Evolutionary conservation across 225 moss, liverwort and hornwort genomes (phyloP).

Genomic region (Rhytidiadelphus loreus): DNA sequence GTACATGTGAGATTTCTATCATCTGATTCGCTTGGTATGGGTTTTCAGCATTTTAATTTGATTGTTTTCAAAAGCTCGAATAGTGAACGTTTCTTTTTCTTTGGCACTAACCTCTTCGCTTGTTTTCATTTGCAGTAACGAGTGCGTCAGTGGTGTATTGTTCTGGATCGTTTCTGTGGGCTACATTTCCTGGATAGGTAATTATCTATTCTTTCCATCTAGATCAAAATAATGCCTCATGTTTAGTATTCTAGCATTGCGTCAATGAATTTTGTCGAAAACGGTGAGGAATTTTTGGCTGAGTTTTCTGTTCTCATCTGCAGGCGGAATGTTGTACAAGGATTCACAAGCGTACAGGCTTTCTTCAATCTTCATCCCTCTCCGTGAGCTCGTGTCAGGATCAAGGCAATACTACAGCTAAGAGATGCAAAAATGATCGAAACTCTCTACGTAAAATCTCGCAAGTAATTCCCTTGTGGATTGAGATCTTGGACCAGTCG

Average conservation of each 20-base stretch:
- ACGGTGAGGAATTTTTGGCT: not conserved
- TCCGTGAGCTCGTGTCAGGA: constrained; percentile 56
- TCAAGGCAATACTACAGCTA: constrained; percentile 25
- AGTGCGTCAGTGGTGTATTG: constrained; percentile 15
- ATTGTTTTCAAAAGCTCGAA: not conserved
- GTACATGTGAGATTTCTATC: constrained; percentile 51
- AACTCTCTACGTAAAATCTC: not conserved
- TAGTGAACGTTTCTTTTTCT: not conserved
- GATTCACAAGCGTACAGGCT: constrained; percentile 57
- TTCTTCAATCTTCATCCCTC: constrained; percentile 30
- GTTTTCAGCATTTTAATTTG: not conserved
- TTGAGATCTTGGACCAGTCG: not conserved
- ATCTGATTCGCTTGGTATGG: not conserved
- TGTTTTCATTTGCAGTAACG: constrained; percentile 23
- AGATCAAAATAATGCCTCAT: not conserved
- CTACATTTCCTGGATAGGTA: constrained; percentile 50
- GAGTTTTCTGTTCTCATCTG: not conserved
- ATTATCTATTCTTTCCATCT: not conserved
- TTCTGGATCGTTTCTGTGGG: constrained; percentile 45
- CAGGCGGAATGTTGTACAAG: constrained; percentile 46
- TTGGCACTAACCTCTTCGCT: not conserved
- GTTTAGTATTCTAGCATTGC: not conserved
- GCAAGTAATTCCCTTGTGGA: not conserved
- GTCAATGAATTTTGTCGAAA: not conserved
- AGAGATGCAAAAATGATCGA: not conserved